A percentile compares a stretch with the other conserved stretches of the same genome.
phyloP scores from a whole-genome alignment of 1,284 basidiomycete species.

The Amylostereum areolatum region DNA sequence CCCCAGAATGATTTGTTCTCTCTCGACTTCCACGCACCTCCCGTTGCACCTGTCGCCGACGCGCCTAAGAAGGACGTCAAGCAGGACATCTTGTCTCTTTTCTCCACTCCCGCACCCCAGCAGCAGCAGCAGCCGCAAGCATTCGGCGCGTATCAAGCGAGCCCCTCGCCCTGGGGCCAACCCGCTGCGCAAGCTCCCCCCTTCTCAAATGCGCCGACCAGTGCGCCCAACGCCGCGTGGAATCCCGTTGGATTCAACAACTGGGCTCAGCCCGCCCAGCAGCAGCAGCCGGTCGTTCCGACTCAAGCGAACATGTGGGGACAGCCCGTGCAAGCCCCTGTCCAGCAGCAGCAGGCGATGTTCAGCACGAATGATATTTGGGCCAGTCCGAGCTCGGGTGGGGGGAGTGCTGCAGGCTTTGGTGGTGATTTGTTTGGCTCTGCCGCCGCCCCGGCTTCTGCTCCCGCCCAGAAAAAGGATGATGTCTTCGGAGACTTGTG shows the following conservation, averaged over 20 bases:
- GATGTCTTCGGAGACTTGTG: slow-evolving; percentile 77
- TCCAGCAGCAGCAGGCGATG: slow-evolving; percentile 24
- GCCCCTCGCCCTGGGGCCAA: slow-evolving; percentile 15
- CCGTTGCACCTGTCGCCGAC: slow-evolving; percentile 21
- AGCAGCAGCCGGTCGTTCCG: slow-evolving; percentile 19
- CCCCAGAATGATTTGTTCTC: slow-evolving; percentile 70
- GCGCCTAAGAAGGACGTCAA: slow-evolving; percentile 68
- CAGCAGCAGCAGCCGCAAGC: slow-evolving; percentile 19
- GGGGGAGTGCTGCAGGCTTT: slow-evolving; percentile 11
- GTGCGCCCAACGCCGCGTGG: slow-evolving; percentile 7
- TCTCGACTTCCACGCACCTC: slow-evolving; percentile 73
- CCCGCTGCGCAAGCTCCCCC: slow-evolving; percentile 2
- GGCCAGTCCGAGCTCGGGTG: slow-evolving; percentile 25
- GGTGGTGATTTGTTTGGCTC: slow-evolving; percentile 29
- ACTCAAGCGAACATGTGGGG: slow-evolving; percentile 39
- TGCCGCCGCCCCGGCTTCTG: slow-evolving; percentile 15
- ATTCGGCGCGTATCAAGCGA: slow-evolving; percentile 21
- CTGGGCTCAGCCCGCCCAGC: slow-evolving; percentile 9
- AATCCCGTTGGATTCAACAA: slow-evolving; percentile 4
- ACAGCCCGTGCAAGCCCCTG: slow-evolving; percentile 15
- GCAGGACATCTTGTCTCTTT: slow-evolving; percentile 84
- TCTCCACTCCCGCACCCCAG: slow-evolving; percentile 43
- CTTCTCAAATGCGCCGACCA: slow-evolving; percentile 2
- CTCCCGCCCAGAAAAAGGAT: slow-evolving; percentile 55
- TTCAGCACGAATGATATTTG: slow-evolving; percentile 52